These are phyloP conservation scores for Xanthoconium separans DNA, from an alignment of 1,284 basidiomycete genomes.

Conservation along the genomic window DNA sequence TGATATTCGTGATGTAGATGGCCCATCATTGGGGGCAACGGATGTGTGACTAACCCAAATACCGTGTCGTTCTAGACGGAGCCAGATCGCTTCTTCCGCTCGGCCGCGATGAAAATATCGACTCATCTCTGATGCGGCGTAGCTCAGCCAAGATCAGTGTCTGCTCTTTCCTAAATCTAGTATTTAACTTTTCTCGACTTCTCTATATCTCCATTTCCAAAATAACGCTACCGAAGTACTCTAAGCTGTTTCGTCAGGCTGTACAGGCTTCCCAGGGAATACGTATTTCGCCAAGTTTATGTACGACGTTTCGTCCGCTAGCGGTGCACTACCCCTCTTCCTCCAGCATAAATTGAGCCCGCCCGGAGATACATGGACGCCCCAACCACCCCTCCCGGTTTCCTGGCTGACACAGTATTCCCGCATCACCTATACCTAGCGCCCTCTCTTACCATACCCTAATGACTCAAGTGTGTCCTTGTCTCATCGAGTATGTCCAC, in stretches of 20 bases:
- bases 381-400: conserved; percentile 14
- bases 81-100: conserved; percentile 14
- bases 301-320: conserved; percentile 28
- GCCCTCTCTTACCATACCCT: not conserved
- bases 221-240: conserved; percentile 32
- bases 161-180: conserved; percentile 28
- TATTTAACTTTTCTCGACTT: conserved; percentile 26
- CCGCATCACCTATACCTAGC: conserved; percentile 5
- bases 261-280: conserved; percentile 35
- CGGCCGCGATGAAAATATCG: conserved; percentile 18
- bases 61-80: conserved; percentile 15
- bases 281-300: conserved; percentile 30
- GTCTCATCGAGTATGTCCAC: not conserved
- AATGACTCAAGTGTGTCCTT: conserved; percentile 29
- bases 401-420: not conserved
- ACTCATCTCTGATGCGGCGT: conserved; percentile 22
- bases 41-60: conserved; percentile 6
- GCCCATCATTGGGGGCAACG: not conserved
- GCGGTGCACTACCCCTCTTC: conserved; percentile 23
- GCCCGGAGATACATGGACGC: conserved; percentile 3
- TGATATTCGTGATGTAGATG: conserved; percentile 9
- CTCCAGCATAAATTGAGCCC: conserved; percentile 32
- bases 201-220: conserved; percentile 26
- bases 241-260: conserved; percentile 28
- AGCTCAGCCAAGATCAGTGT: conserved; percentile 14